Evolutionary conservation across 805 yeast species (phyloP).

Genomic region (Kodamaea laetipori): DNA sequence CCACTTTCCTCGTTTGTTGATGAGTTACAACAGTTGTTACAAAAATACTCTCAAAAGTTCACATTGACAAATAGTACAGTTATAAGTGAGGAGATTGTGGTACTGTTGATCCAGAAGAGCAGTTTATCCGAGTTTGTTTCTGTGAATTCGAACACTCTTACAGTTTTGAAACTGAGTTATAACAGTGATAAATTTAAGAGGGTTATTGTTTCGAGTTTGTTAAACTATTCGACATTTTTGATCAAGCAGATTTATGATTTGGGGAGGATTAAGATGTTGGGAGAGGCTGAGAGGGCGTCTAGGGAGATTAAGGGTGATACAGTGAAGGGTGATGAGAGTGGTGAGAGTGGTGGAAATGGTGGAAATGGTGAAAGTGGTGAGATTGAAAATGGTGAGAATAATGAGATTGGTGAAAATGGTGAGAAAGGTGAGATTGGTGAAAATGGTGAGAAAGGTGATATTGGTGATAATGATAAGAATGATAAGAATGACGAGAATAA

Average conservation of each 20-base stretch:
- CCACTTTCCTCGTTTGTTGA: slow-evolving; percentile 11
- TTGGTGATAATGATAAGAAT: neutral
- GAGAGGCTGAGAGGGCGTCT: neutral
- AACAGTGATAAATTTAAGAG: slow-evolving; percentile 25
- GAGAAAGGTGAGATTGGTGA: slow-evolving; percentile 3
- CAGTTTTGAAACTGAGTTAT: slow-evolving; percentile 19
- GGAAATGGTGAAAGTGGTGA: neutral
- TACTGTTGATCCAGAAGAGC: slow-evolving; percentile 15
- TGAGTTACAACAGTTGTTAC: slow-evolving; percentile 11
- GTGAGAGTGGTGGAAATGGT: slow-evolving; percentile 1
- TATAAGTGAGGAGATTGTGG: slow-evolving; percentile 15
- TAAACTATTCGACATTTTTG: slow-evolving; percentile 22
- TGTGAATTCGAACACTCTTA: slow-evolving; percentile 22
- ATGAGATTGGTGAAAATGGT: too few relatives aligned
- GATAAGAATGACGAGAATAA: slow-evolving; percentile 3
- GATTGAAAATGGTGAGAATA: neutral
- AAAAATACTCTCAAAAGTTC: slow-evolving; percentile 10
- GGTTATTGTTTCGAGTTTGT: slow-evolving; percentile 24
- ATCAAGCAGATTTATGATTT: slow-evolving; percentile 26
- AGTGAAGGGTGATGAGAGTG: neutral
- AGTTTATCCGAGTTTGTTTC: slow-evolving; percentile 24
- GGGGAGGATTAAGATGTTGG: slow-evolving; percentile 4
- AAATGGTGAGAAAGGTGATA: neutral
- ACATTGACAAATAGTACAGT: slow-evolving; percentile 6
- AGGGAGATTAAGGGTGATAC: too few relatives aligned